Conservation (phyloP, 2,329 filamentous ascomycete genomes). For the Curvularia sp. region DNA sequence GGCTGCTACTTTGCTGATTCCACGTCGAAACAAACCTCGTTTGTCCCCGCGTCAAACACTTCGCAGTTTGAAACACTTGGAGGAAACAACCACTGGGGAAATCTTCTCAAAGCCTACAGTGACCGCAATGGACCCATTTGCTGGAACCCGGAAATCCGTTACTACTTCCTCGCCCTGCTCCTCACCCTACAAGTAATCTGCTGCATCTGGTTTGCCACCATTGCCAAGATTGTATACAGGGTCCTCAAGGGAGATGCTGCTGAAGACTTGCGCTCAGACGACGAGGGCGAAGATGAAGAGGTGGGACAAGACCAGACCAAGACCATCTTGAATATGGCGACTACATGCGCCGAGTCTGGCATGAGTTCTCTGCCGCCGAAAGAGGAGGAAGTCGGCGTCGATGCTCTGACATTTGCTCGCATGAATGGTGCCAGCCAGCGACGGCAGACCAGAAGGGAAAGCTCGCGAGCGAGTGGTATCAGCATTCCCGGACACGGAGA, state of each 20-base stretch:
- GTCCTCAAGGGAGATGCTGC: conserved; percentile 79
- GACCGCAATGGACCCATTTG: conserved; percentile 77
- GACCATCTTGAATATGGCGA: conserved; percentile 34
- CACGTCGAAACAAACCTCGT: conserved; percentile 39
- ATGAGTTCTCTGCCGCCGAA: conserved; percentile 54
- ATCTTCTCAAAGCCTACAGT: conserved; percentile 77
- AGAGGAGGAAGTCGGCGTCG: conserved; percentile 79
- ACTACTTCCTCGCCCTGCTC: conserved; percentile 78
- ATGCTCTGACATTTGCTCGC: conserved; percentile 70
- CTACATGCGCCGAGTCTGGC: conserved; percentile 41
- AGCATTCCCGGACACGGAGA: conserved; percentile 75
- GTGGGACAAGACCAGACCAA: conserved; percentile 49
- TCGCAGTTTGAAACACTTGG: conserved; percentile 48
- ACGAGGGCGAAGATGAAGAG: conserved; percentile 73
- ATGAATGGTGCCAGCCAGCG: conserved; percentile 52
- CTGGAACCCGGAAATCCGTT: conserved; percentile 77
- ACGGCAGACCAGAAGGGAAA: conserved; percentile 62
- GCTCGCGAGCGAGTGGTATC: conserved; percentile 58
- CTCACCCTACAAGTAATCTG: conserved; percentile 81
- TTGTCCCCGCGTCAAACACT: conserved; percentile 64
- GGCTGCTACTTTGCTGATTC: conserved; percentile 74
- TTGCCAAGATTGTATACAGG: conserved; percentile 79
- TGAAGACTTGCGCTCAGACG: conserved; percentile 87
- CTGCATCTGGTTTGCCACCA: conserved; percentile 88
- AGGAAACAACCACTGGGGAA: conserved; percentile 56